phyloP scores from a whole-genome alignment of 495 filamentous ascomycete species.

The Penicillium ucsense region DNA sequence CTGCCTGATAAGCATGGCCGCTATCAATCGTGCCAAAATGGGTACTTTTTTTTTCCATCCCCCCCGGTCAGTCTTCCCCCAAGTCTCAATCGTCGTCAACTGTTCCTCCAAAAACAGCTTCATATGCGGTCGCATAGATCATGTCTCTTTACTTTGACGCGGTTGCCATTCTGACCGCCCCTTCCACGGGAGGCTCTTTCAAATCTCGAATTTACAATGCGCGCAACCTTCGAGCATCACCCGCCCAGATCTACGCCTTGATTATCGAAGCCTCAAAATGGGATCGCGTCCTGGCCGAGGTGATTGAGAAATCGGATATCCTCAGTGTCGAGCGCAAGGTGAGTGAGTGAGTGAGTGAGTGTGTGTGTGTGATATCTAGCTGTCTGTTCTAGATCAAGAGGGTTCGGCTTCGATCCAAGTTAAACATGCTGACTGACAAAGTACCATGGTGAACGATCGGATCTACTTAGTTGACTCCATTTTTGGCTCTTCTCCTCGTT shows the following conservation, averaged over 20 bases:
- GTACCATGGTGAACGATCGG: constrained; percentile 5
- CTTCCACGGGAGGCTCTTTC: constrained; percentile 62
- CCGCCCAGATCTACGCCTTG: constrained; percentile 77
- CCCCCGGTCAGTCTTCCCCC: no score
- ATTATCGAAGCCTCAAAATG: constrained; percentile 82
- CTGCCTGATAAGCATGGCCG: no score
- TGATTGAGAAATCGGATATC: constrained; percentile 67
- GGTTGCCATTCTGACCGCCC: constrained; percentile 56
- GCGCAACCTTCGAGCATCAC: constrained; percentile 59
- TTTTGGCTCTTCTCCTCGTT: constrained; percentile 68
- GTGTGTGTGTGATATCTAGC: no score
- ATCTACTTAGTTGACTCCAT: constrained; percentile 58
- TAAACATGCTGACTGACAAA: constrained; percentile 35
- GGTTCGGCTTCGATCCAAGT: neutral
- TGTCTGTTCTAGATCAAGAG: no score
- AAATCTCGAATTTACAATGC: constrained; percentile 68
- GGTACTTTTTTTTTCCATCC: no score
- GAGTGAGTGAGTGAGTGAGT: neutral
- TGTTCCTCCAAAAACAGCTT: no score
- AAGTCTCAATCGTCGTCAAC: no score
- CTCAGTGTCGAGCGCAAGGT: constrained; percentile 76
- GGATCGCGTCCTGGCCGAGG: constrained; percentile 72
- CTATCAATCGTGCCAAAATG: no score
- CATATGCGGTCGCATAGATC: neutral
- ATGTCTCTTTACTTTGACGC: constrained; percentile 98